phyloP scores from a whole-genome alignment of 306 rosid genomes.

The Begonia peltatifolia region DNA sequence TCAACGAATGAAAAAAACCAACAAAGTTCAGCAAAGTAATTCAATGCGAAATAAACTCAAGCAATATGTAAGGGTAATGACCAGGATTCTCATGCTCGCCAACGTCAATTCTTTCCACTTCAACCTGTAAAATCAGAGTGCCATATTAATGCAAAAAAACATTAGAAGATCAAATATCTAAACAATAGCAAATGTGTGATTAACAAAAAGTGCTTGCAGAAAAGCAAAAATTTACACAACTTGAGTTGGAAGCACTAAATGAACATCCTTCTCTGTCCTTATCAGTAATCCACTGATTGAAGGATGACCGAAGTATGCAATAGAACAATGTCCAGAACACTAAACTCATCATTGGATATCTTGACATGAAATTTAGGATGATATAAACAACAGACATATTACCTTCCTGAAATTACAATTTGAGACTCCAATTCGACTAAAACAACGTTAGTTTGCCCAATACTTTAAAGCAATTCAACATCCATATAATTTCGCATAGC shows the following conservation, averaged over 20 bases:
- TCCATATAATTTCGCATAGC: not conserved
- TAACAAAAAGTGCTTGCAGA: too few species aligned
- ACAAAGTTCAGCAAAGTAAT: constrained; percentile 1
- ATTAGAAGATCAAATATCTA: not conserved
- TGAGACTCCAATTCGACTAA: not conserved
- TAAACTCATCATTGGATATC: too few species aligned
- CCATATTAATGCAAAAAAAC: not conserved
- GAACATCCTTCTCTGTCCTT: too few species aligned
- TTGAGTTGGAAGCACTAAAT: too few species aligned
- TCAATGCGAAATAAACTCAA: not conserved
- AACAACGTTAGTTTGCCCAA: not conserved
- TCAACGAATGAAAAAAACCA: not conserved
- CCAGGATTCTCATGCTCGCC: constrained; percentile 65
- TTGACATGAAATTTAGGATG: too few species aligned
- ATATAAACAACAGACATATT: too few species aligned
- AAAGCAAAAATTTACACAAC: too few species aligned
- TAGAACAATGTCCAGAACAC: too few species aligned
- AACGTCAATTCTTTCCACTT: constrained; percentile 78
- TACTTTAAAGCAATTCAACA: not conserved
- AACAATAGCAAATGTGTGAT: too few species aligned
- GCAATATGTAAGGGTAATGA: constrained; percentile 14
- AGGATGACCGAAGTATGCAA: too few species aligned
- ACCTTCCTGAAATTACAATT: too few species aligned
- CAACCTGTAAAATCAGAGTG: constrained; percentile 41
- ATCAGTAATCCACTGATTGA: too few species aligned